These are phyloP conservation scores for Cucumis hystrix DNA, from an alignment of 306 rosid species.

Conservation along the genomic window DNA sequence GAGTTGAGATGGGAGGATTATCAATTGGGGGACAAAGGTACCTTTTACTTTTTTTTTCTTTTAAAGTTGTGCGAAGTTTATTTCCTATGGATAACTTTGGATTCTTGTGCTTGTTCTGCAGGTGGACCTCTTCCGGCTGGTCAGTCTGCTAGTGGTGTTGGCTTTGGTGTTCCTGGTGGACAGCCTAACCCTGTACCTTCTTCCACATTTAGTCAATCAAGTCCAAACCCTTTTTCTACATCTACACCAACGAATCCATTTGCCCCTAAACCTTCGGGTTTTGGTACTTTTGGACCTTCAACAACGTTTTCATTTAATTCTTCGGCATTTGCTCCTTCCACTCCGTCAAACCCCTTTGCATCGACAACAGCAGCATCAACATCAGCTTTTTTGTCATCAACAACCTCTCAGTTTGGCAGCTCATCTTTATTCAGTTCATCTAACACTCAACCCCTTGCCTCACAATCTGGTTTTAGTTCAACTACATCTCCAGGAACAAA, in stretches of 20 bases:
- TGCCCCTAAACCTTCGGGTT: slow-evolving; percentile 43
- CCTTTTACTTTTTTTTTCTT: neutral
- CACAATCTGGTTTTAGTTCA: slow-evolving; percentile 33
- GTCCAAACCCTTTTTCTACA: slow-evolving; percentile 50
- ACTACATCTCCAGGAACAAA: slow-evolving; percentile 34
- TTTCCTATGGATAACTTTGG: neutral
- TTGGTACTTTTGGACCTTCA: slow-evolving; percentile 44
- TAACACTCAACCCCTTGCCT: slow-evolving; percentile 15
- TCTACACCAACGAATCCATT: slow-evolving; percentile 46
- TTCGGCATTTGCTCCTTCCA: slow-evolving; percentile 36
- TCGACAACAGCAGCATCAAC: slow-evolving; percentile 23
- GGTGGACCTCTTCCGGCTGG: slow-evolving; percentile 74
- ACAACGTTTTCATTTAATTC: slow-evolving; percentile 44
- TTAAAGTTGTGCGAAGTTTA: neutral
- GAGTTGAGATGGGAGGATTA: slow-evolving; percentile 98
- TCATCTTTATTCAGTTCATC: slow-evolving; percentile 27
- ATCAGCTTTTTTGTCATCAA: slow-evolving; percentile 15
- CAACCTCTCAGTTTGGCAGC: slow-evolving; percentile 46
- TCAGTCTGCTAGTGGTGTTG: slow-evolving; percentile 31
- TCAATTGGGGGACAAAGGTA: slow-evolving; percentile 88
- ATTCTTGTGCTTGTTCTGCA: slow-evolving; percentile 17
- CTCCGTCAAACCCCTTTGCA: slow-evolving; percentile 37
- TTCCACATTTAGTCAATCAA: slow-evolving; percentile 43
- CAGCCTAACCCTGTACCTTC: slow-evolving; percentile 45
- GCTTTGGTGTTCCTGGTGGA: slow-evolving; percentile 40